Base-by-base conservation (phyloP, 371 early-diverging fungal species). In the Mucor circinelloides region DNA sequence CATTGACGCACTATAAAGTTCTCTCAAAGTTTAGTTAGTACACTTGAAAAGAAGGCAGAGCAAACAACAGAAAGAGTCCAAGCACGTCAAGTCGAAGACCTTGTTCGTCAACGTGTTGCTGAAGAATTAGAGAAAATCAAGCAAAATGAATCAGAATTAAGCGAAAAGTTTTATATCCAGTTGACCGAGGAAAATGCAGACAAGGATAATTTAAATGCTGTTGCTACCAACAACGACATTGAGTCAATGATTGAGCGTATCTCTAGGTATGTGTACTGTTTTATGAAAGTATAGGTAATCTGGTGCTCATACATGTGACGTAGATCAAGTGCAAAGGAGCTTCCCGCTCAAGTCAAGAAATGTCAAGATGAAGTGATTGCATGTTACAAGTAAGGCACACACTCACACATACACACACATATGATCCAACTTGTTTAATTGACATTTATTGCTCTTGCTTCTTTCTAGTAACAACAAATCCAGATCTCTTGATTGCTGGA, bases 61-160 rank as follows among this genome's bases (percentile, higher is more conserved):
- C 60, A 72, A 58, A 60, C 66, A 38, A 28, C 68, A 12, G 72
- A 68, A 30, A 56, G 38, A 27, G 25, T 40, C 1, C 59, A 72
- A 31, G 59, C 36, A 23, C 69, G 73, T 59, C 73, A 72, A 60
- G 64, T 72, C 1, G 73, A 72, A 63, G 31, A 36, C 17, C 21
- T 72, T 62, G 69, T 72, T 19, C 60, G 50, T 34, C 54, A 68
- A 68, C 69, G 69, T 58, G 73, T 72, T 21, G 48, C 50, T 27
- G 66, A 72, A 23, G 73, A 72, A 66, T 69, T 72, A 63, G 59
- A 65, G 54, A 72, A 72, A 28, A 54, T 72, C 1, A 58, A 72
- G n/a, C 34, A 62, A 36, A 32, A 17, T 10, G 66, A 72, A 30
- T 23, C 58, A 21, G 25, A 66, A 46, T 58, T 72, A 23, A 61